phyloP scores from a whole-genome alignment of 257 asterid genomes.

The Solanum etuberosum region DNA sequence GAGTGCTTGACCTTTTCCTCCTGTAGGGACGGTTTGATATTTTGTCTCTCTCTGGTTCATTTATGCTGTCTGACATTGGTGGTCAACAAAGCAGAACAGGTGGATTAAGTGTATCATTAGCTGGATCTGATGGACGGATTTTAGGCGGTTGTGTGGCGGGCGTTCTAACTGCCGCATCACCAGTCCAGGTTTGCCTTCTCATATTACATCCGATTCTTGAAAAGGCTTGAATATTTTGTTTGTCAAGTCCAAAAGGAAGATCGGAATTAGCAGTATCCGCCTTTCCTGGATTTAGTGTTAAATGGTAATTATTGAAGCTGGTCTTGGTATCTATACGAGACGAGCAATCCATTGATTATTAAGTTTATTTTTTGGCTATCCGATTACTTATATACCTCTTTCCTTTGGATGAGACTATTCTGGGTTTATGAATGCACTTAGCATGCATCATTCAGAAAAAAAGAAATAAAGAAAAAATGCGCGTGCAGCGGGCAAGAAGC shows the following conservation, averaged over 20 bases:
- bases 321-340: neutral
- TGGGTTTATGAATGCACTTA: neutral
- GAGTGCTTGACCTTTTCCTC: neutral
- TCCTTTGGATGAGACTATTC: neutral
- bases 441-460: neutral
- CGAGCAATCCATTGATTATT: neutral
- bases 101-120: constrained; percentile 43
- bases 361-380: neutral
- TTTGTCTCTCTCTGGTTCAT: constrained; percentile 50
- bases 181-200: constrained; percentile 43
- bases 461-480: neutral
- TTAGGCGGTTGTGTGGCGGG: constrained; percentile 69
- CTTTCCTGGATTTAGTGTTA: neutral
- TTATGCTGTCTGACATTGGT: constrained; percentile 34
- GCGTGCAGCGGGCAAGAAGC: neutral
- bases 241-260: neutral
- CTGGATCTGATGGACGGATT: constrained; percentile 60
- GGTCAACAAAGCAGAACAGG: constrained; percentile 51
- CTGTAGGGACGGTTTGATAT: constrained; percentile 46
- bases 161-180: constrained; percentile 40
- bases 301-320: neutral
- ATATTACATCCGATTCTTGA: neutral
- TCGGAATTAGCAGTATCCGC: neutral
- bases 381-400: neutral
- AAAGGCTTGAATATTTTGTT: neutral